These are phyloP conservation scores for Clitoria ternatea DNA, from an alignment of 306 rosid species.

Conservation along the genomic window DNA sequence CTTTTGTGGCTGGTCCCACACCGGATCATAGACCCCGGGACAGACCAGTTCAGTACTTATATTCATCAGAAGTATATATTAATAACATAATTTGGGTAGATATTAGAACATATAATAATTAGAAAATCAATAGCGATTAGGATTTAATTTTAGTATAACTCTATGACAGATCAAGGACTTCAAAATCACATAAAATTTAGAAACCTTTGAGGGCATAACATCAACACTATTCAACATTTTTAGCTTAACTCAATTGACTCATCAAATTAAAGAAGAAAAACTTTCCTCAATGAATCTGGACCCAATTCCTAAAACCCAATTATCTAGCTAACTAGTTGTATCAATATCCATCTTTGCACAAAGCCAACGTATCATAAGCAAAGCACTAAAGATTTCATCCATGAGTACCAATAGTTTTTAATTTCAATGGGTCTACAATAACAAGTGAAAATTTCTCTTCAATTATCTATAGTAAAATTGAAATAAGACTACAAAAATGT, in stretches of 20 bases:
- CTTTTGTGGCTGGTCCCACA: too few species aligned
- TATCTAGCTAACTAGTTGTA: slow-evolving; percentile 16
- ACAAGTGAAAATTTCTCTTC: slow-evolving; percentile 14
- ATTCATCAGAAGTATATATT: too few species aligned
- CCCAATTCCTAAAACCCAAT: background rate
- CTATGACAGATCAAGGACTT: too few species aligned
- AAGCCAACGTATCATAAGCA: background rate
- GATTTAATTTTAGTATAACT: too few species aligned
- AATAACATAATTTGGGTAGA: too few species aligned
- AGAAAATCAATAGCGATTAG: too few species aligned
- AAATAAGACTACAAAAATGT: background rate
- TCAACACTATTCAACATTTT: slow-evolving; percentile 3
- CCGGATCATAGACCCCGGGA: too few species aligned
- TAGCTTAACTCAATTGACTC: slow-evolving; percentile 15
- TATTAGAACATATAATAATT: too few species aligned
- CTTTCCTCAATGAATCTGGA: background rate
- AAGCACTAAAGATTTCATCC: too few species aligned
- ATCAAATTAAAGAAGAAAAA: slow-evolving; percentile 18
- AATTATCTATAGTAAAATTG: background rate
- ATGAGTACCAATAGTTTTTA: slow-evolving; percentile 16
- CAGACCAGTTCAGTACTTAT: too few species aligned
- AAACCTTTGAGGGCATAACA: too few species aligned
- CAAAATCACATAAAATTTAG: too few species aligned
- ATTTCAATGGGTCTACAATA: slow-evolving; percentile 22
- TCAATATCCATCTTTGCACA: slow-evolving; percentile 13